Evolutionary conservation across 768 basidiomycete genomes (phyloP), one percentile per base, ranked within the genome.

Genomic region (Rubroboletus satanas): DNA sequence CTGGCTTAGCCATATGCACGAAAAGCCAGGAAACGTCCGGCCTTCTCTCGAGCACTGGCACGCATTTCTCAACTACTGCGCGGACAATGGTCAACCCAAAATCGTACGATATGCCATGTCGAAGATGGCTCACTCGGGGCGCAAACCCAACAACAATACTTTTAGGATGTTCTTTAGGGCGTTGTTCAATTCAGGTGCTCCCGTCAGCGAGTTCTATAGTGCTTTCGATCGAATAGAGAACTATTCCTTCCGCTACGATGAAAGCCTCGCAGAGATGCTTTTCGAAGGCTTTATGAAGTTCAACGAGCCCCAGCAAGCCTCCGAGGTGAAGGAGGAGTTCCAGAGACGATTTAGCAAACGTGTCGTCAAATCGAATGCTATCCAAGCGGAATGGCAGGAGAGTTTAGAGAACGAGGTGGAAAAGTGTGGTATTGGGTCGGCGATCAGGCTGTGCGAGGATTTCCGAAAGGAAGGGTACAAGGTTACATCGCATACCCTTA

Each of bases 1-100:
- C 23, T 84, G 85, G 79, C 69, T 89, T 3, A 62, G 60, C 42
- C 72, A 72, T n/a, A 84, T 87, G 77, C 74, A 79, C 14, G 69
- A 69, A 26, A 78, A 77, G 47, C 74, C 82, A 4, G 79, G 78
- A 2, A 62, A 75, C 35, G 57, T 77, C 42, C 65, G 64, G 5
- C 83, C 84, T 0, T 76, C 77, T 23, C 67, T 78, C 36, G 72
- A 78, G 21, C 83, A 84, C 53, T 83, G 83, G 72, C 79, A 85
- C 57, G 55, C 75, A 10, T 76, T 84, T 57, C 69, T 88, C 35
- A 72, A 78, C 36, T 67, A 65, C 17, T 77, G 75, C 54, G 64
- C 59, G 38, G 60, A 62, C 51, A 55, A 51, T 21, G 71, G 67
- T 14, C 65, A 70, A 49, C 55, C 62, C 43, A 62, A 51, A 31